Evolutionary conservation across 2,329 filamentous ascomycete genomes (phyloP).

Genomic region (Nothopassalora personata): DNA sequence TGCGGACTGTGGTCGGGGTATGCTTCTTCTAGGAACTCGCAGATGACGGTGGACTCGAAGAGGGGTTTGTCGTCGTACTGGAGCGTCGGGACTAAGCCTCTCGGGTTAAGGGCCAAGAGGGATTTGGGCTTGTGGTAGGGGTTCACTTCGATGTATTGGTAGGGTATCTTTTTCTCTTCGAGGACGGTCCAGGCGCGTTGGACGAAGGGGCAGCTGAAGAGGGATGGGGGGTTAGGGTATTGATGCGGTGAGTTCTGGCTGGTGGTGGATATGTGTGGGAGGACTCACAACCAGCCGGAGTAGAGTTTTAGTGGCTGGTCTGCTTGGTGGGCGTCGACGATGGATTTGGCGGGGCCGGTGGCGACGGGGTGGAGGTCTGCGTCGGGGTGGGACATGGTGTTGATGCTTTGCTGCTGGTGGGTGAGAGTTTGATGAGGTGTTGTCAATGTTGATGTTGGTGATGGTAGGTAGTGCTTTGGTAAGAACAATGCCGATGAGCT

Average conservation of each 20-base stretch:
- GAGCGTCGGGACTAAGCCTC: constrained; percentile 69
- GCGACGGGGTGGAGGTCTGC: constrained; percentile 42
- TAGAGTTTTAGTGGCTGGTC: constrained; percentile 32
- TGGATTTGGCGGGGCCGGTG: constrained; percentile 39
- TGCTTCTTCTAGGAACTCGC: constrained; percentile 70
- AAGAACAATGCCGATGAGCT: not conserved
- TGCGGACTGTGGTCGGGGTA: constrained; percentile 49
- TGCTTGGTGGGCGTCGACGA: constrained; percentile 30
- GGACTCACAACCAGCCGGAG: constrained; percentile 28
- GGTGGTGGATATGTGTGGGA: no score
- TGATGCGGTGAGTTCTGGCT: no score
- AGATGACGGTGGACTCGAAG: constrained; percentile 67
- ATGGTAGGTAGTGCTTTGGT: not conserved
- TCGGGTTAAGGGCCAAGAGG: constrained; percentile 67
- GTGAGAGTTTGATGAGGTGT: no score
- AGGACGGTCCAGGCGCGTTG: constrained; percentile 70
- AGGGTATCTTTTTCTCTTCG: constrained; percentile 65
- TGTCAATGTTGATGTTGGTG: not conserved
- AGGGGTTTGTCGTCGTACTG: constrained; percentile 53
- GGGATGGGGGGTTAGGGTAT: no score
- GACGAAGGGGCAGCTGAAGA: constrained; percentile 52
- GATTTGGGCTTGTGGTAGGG: constrained; percentile 66
- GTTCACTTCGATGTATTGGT: constrained; percentile 67
- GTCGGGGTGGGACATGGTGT: constrained; percentile 33
- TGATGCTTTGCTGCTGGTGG: not conserved